Percentiles rank a stretch among this genome's conserved stretches.
These are phyloP conservation scores for Gleditsia sinensis DNA, from an alignment of 306 rosid species.

Conservation along the genomic window DNA sequence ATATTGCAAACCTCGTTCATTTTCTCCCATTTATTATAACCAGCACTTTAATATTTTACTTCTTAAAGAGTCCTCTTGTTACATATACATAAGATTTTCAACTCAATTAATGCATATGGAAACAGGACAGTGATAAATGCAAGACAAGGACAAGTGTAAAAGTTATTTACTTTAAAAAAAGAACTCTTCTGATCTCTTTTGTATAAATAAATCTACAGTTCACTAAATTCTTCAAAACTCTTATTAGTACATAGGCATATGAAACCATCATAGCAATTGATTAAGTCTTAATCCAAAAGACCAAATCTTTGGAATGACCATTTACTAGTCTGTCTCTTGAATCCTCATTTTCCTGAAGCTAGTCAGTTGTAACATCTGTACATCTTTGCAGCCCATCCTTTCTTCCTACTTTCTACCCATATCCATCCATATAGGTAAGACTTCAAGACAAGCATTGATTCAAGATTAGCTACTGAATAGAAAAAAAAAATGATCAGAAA, in stretches of 20 bases:
- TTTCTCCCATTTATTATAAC: neutral
- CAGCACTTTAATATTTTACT: neutral
- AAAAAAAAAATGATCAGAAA: constrained; percentile 13
- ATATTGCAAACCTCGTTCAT: neutral
- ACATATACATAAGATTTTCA: neutral
- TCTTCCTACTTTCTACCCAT: constrained; percentile 3
- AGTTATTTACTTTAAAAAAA: neutral
- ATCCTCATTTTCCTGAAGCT: neutral
- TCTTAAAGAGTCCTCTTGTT: neutral
- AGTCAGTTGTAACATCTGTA: neutral
- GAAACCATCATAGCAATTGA: neutral
- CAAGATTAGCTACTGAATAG: neutral
- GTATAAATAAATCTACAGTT: neutral
- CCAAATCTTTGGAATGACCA: neutral
- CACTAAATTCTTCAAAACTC: constrained; percentile 1
- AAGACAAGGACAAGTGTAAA: neutral
- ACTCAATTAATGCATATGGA: constrained; percentile 9
- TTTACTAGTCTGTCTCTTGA: neutral
- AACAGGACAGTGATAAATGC: neutral
- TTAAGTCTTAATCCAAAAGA: neutral
- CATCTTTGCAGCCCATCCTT: neutral
- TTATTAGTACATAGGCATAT: neutral
- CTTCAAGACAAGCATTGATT: constrained; percentile 7
- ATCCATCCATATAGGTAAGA: neutral
- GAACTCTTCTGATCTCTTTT: neutral